A percentile compares a stretch with the other conserved stretches of the same genome.
Evolutionary conservation across 805 yeast species (phyloP).

Genomic region (Soucietia sequanensis): DNA sequence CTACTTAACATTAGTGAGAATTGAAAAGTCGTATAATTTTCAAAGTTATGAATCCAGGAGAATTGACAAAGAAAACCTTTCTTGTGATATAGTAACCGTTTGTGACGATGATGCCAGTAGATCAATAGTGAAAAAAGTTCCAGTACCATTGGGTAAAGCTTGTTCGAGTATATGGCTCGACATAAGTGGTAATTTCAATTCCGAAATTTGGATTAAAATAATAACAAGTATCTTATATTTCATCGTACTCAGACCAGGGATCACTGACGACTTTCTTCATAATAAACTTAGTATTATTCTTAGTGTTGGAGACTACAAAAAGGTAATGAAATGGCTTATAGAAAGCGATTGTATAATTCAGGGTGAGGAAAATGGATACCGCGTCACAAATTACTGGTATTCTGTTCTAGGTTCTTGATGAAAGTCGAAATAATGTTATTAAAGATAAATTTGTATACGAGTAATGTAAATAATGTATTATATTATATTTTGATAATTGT

Average conservation of each 20-base stretch:
- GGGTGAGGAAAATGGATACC: slow-evolving; percentile 38
- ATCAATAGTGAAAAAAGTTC: slow-evolving; percentile 15
- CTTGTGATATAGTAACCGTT: slow-evolving; percentile 57
- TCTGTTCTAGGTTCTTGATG: slow-evolving; percentile 30
- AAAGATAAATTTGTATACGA: too few species aligned
- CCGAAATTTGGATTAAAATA: slow-evolving; percentile 57
- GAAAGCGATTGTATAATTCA: slow-evolving; percentile 33
- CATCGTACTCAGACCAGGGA: slow-evolving; percentile 38
- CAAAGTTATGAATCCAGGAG: slow-evolving; percentile 74
- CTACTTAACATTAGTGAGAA: slow-evolving; percentile 44
- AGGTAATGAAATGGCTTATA: slow-evolving; percentile 40
- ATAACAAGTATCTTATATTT: slow-evolving; percentile 43
- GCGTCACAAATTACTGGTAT: slow-evolving; percentile 49
- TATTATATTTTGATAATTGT: too few species aligned
- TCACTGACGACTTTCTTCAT: slow-evolving; percentile 19
- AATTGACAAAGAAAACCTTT: slow-evolving; percentile 65
- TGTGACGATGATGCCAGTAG: slow-evolving; percentile 9
- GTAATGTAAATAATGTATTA: too few species aligned
- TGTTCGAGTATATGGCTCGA: slow-evolving; percentile 75
- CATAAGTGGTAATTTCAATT: slow-evolving; percentile 58
- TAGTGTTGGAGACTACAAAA: slow-evolving; percentile 24
- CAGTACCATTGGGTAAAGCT: slow-evolving; percentile 60
- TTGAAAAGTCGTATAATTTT: slow-evolving; percentile 54
- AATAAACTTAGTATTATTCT: slow-evolving; percentile 28
- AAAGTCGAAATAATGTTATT: too few species aligned